Evolutionary conservation across 441 rosid species (phyloP).

Genomic region (Euphorbia celastroides): DNA sequence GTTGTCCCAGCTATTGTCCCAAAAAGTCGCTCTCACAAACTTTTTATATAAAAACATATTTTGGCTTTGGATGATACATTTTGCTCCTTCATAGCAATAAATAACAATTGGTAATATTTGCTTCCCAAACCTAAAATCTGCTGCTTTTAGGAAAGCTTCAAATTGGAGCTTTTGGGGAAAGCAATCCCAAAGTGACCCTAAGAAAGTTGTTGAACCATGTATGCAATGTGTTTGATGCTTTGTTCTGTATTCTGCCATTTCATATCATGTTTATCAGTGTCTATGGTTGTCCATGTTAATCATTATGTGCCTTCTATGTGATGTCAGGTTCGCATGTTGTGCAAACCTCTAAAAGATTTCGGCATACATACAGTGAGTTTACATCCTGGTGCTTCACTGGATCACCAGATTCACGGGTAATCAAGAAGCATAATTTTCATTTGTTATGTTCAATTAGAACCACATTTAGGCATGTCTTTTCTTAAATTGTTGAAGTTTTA

Average conservation of each 20-base stretch:
- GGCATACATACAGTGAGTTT: constrained; percentile 88
- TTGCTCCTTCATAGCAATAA: too few relatives aligned
- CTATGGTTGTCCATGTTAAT: neutral
- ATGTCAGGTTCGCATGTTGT: constrained; percentile 60
- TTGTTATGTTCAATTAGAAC: neutral
- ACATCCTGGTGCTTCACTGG: constrained; percentile 64
- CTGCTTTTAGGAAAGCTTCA: too few relatives aligned
- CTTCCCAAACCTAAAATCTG: too few relatives aligned
- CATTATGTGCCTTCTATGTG: constrained; percentile 14
- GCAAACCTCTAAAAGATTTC: constrained; percentile 75
- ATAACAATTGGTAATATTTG: too few relatives aligned
- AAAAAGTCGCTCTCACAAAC: too few relatives aligned
- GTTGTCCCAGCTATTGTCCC: too few relatives aligned
- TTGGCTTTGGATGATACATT: too few relatives aligned
- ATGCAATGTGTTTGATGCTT: neutral
- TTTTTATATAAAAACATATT: too few relatives aligned
- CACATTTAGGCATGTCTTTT: neutral
- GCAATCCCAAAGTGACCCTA: too few relatives aligned
- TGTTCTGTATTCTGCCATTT: neutral
- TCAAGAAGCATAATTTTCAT: neutral
- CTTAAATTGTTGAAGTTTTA: neutral
- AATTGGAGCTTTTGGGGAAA: too few relatives aligned
- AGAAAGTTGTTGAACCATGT: neutral
- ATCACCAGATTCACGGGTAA: constrained; percentile 86
- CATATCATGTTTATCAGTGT: neutral